Evolutionary conservation across 768 basidiomycete genomes (phyloP).

Genomic region (Podaxis rugospora): DNA sequence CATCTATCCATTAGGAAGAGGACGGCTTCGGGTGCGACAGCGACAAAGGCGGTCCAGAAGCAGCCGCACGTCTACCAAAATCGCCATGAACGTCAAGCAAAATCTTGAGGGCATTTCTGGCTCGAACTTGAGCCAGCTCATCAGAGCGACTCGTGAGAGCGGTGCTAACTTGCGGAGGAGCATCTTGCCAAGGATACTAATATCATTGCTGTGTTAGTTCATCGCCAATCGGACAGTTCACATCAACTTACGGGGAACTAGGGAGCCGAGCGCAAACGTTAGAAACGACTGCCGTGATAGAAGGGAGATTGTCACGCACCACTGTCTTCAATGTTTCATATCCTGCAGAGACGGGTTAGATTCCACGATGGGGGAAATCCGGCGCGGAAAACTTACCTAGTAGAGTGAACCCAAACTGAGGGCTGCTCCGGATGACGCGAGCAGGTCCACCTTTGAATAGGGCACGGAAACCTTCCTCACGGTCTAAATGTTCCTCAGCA

Average conservation of each 20-base stretch:
- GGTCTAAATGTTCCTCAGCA: slow-evolving; percentile 43
- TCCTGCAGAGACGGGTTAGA: slow-evolving; percentile 20
- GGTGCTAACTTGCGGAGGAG: slow-evolving; percentile 64
- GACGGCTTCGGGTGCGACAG: slow-evolving; percentile 36
- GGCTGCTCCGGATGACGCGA: slow-evolving; percentile 82
- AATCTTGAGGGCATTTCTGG: slow-evolving; percentile 93
- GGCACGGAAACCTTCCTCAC: slow-evolving; percentile 85
- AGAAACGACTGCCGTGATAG: slow-evolving; percentile 7
- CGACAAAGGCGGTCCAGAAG: slow-evolving; percentile 33
- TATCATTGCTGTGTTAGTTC: slow-evolving; percentile 19
- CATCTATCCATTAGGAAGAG: slow-evolving; percentile 18
- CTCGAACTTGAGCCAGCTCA: slow-evolving; percentile 85
- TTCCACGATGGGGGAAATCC: slow-evolving; percentile 15
- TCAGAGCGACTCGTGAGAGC: slow-evolving; percentile 66
- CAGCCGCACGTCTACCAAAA: slow-evolving; percentile 60
- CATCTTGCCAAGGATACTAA: slow-evolving; percentile 81
- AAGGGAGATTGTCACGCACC: slow-evolving; percentile 29
- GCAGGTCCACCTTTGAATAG: slow-evolving; percentile 92
- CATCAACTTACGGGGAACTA: slow-evolving; percentile 43
- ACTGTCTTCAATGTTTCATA: slow-evolving; percentile 43
- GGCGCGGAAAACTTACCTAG: slow-evolving; percentile 39
- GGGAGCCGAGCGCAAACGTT: slow-evolving; percentile 9
- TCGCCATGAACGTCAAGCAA: slow-evolving; percentile 88
- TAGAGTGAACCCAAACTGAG: slow-evolving; percentile 92
- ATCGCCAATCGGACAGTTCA: slow-evolving; percentile 19